phyloP scores from a whole-genome alignment of 2,329 filamentous ascomycete genomes.

The Cercospora citrullina region DNA sequence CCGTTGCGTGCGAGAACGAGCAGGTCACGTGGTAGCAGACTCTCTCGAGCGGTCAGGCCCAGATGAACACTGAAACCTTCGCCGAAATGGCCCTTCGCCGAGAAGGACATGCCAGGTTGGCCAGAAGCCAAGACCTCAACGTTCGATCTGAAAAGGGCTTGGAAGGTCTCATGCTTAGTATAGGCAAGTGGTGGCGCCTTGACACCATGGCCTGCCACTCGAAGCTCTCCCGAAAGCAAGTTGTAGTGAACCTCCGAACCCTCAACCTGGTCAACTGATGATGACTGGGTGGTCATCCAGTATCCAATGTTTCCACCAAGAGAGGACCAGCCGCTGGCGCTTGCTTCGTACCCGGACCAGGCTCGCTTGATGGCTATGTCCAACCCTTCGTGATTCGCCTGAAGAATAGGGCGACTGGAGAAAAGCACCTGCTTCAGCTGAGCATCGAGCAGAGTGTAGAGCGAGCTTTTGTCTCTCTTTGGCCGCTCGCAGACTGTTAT shows the following conservation, averaged over 20 bases:
- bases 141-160: conserved; percentile 55
- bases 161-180: conserved; percentile 46
- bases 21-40: conserved; percentile 27
- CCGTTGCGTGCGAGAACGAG: conserved; percentile 14
- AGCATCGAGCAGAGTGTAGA: neutral
- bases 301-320: neutral
- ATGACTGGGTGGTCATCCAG: conserved; percentile 13
- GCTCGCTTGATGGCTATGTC: conserved; percentile 29
- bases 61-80: conserved; percentile 37
- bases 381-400: conserved; percentile 10
- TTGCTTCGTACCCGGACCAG: conserved; percentile 43
- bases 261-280: neutral
- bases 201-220: conserved; percentile 51
- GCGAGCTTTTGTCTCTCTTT: neutral
- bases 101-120: conserved; percentile 56
- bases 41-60: conserved; percentile 31
- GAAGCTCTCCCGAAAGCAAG: conserved; percentile 50
- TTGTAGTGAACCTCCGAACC: conserved; percentile 41
- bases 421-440: conserved; percentile 23
- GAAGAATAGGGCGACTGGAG: conserved; percentile 15
- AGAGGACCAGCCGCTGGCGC: neutral
- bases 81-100: conserved; percentile 31
- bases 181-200: conserved; percentile 57
- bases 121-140: conserved; percentile 56
- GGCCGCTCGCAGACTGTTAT: conserved; percentile 25